Percentiles rank a stretch among this genome's conserved stretches.
Conservation (phyloP, 306 rosid species). For the Cajanus cajan region DNA sequence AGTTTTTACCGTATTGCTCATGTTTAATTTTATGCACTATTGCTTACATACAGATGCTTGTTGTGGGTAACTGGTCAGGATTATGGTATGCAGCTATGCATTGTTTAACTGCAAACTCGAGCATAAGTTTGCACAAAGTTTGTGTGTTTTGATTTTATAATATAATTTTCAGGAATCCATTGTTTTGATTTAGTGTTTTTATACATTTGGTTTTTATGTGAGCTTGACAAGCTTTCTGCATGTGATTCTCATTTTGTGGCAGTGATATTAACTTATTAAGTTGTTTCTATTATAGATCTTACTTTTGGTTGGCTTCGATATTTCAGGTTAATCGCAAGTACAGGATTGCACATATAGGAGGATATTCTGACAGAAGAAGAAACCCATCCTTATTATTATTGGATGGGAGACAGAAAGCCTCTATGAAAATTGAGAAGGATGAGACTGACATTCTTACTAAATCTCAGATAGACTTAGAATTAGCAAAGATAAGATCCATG, state of each 20-base stretch:
- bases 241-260: slow-evolving; percentile 20
- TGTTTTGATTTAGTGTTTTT: slow-evolving; percentile 14
- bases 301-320: slow-evolving; percentile 27
- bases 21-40: slow-evolving; percentile 14
- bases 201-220: neutral
- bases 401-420: slow-evolving; percentile 60
- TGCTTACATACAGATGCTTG: neutral
- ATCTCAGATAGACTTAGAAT: slow-evolving; percentile 73
- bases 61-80: slow-evolving; percentile 14
- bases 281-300: slow-evolving; percentile 24
- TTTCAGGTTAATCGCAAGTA: slow-evolving; percentile 82
- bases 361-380: slow-evolving; percentile 58
- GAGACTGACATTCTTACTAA: slow-evolving; percentile 44
- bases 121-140: neutral
- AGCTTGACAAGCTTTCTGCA: slow-evolving; percentile 7
- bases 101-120: neutral
- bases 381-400: slow-evolving; percentile 39
- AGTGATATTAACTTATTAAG: neutral
- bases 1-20: neutral
- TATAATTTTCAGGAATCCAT: neutral
- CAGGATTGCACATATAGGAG: slow-evolving; percentile 59
- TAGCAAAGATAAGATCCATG: slow-evolving; percentile 81
- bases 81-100: neutral
- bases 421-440: slow-evolving; percentile 54
- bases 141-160: neutral